These are phyloP conservation scores for Aaosphaeria pasadenensis DNA, from an alignment of 2,329 filamentous ascomycete genomes.

Conservation along the genomic window DNA sequence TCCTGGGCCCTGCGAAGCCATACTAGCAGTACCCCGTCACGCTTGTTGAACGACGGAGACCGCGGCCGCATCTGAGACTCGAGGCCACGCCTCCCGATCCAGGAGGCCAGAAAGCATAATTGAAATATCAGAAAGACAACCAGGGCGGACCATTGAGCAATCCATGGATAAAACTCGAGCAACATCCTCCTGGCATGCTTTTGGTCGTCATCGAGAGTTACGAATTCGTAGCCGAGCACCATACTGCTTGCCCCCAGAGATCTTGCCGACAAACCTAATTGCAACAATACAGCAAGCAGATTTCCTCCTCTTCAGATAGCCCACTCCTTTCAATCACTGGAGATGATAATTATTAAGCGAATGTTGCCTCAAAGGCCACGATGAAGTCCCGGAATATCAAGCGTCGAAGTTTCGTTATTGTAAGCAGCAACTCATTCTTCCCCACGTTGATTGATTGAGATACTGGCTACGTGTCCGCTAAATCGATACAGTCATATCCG, in stretches of 20 bases:
- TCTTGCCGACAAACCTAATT: too few relatives aligned
- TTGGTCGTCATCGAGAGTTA: constrained; percentile 49
- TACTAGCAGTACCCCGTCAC: constrained; percentile 14
- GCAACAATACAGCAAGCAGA: too few relatives aligned
- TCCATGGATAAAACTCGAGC: constrained; percentile 54
- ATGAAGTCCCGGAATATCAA: too few relatives aligned
- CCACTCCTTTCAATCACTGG: too few relatives aligned
- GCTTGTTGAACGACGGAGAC: constrained; percentile 41
- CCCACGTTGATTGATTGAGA: too few relatives aligned
- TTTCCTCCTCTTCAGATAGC: too few relatives aligned
- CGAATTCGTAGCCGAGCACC: constrained; percentile 51
- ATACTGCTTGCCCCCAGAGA: constrained; percentile 1
- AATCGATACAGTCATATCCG: too few relatives aligned
- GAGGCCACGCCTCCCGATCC: constrained; percentile 24
- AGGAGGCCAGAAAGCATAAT: constrained; percentile 34
- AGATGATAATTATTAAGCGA: too few relatives aligned
- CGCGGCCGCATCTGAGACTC: constrained; percentile 34
- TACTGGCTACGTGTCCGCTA: too few relatives aligned
- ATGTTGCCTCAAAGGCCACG: too few relatives aligned
- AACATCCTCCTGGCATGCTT: constrained; percentile 49
- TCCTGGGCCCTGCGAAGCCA: constrained; percentile 22
- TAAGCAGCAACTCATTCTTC: too few relatives aligned
- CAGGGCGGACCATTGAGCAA: constrained; percentile 55
- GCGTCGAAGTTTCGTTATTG: too few relatives aligned
- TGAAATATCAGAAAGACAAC: constrained; percentile 45